Percentiles rank a stretch among this genome's conserved stretches.
These are phyloP conservation scores for Diaporthe citrichinensis DNA, from an alignment of 2,329 filamentous ascomycete genomes.

Conservation along the genomic window DNA sequence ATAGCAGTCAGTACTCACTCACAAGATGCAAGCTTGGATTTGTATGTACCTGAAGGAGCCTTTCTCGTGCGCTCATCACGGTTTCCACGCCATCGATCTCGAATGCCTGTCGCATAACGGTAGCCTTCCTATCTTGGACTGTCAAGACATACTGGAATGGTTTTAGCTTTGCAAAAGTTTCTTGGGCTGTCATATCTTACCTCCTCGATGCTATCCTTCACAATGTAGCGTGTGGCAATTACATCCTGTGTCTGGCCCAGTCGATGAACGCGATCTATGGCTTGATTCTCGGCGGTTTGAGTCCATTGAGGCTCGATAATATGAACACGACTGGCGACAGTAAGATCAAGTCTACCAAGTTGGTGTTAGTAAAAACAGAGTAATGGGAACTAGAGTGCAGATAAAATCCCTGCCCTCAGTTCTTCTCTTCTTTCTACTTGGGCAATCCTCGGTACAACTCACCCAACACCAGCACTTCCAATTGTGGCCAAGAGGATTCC, in stretches of 20 bases:
- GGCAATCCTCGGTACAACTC: neutral
- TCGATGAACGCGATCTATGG: neutral
- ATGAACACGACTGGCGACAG: neutral
- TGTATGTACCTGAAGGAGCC: neutral
- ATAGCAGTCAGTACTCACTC: neutral
- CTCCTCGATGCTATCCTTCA: neutral
- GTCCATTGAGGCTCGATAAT: constrained; percentile 8
- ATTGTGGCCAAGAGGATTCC: neutral
- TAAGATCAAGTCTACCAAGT: neutral
- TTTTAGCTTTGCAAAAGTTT: neutral
- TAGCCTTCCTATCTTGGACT: neutral
- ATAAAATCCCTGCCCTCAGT: neutral
- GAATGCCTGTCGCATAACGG: neutral
- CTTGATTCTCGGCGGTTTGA: neutral
- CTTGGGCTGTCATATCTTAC: accelerated
- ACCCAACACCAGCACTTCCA: constrained; percentile 22
- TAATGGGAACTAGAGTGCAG: neutral
- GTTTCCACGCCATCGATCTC: neutral
- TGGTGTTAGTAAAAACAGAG: neutral
- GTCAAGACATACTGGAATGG: neutral
- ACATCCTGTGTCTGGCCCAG: neutral
- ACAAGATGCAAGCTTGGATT: neutral
- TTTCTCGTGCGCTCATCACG: neutral
- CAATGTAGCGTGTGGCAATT: neutral
- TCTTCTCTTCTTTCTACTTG: neutral